Conservation (phyloP, 345 rosid species). For the Gossypium anomalum region DNA sequence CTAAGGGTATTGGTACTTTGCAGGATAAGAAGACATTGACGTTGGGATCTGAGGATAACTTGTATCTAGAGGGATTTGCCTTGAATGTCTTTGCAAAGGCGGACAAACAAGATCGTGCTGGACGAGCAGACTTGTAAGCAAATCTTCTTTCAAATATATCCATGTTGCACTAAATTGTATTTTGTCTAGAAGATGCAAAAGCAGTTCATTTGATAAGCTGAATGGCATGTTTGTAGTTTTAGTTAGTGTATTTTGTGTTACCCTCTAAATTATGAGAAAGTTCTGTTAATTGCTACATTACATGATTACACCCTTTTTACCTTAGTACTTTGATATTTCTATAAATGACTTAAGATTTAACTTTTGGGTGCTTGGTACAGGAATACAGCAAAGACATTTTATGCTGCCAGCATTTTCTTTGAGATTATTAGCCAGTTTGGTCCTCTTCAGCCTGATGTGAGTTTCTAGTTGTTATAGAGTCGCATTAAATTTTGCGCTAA, state of each 20-base stretch:
- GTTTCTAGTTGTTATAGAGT: slow-evolving; percentile 25
- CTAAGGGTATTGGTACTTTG: slow-evolving; percentile 9
- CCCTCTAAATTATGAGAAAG: neutral
- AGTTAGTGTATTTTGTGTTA: neutral
- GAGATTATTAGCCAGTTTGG: slow-evolving; percentile 90
- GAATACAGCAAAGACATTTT: slow-evolving; percentile 94
- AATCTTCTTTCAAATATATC: slow-evolving; percentile 1
- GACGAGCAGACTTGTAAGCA: slow-evolving; percentile 85
- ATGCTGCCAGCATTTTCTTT: slow-evolving; percentile 95
- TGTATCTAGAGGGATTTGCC: slow-evolving; percentile 92
- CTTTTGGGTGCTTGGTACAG: slow-evolving; percentile 41
- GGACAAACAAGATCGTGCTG: slow-evolving; percentile 95
- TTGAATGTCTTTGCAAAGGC: slow-evolving; percentile 85
- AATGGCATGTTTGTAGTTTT: neutral
- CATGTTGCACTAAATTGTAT: slow-evolving; percentile 3
- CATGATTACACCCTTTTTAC: neutral
- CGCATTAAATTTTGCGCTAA: neutral
- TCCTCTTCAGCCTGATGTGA: slow-evolving; percentile 78
- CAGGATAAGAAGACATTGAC: slow-evolving; percentile 88
- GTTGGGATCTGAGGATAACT: slow-evolving; percentile 76
- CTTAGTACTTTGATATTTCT: neutral
- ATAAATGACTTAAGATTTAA: slow-evolving; percentile 2
- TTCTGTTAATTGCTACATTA: neutral
- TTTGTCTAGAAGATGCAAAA: slow-evolving; percentile 11
- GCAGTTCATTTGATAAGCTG: neutral